These are phyloP conservation scores for Exsudoporus frostii DNA, from an alignment of 768 basidiomycete species.

Conservation along the genomic window DNA sequence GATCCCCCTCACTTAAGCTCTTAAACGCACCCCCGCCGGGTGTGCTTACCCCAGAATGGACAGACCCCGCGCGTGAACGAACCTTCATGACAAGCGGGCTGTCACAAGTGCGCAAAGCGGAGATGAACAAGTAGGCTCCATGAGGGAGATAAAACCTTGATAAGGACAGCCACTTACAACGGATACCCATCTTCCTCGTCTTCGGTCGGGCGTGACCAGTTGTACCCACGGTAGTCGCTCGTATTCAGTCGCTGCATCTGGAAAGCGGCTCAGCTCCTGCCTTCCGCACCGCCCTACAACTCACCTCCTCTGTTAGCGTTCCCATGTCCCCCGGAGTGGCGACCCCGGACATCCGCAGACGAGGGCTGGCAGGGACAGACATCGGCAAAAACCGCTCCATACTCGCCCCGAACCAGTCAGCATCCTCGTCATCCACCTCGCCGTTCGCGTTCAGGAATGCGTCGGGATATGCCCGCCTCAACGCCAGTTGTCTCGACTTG, in stretches of 20 bases:
- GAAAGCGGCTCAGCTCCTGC: neutral
- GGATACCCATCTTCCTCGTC: constrained; percentile 93
- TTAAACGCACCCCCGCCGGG: constrained; percentile 80
- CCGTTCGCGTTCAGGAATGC: constrained; percentile 69
- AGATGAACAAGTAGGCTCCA: constrained; percentile 1
- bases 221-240: constrained; percentile 71
- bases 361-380: constrained; percentile 86
- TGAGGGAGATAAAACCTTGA: constrained; percentile 8
- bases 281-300: constrained; percentile 13
- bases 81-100: constrained; percentile 91
- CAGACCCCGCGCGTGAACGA: constrained; percentile 75
- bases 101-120: constrained; percentile 1
- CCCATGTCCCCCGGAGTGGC: constrained; percentile 95
- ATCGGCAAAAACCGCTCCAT: constrained; percentile 67
- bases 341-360: constrained; percentile 65
- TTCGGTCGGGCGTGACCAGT: constrained; percentile 55
- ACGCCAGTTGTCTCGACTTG: constrained; percentile 88
- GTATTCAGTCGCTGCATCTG: constrained; percentile 87
- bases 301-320: constrained; percentile 81
- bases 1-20: constrained; percentile 83
- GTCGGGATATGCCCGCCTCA: constrained; percentile 93
- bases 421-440: constrained; percentile 46
- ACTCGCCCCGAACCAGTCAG: constrained; percentile 41
- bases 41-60: constrained; percentile 74
- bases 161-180: constrained; percentile 54